Base-by-base conservation (phyloP, 2,329 filamentous ascomycete species). In the Endoconidiophora polonica region DNA sequence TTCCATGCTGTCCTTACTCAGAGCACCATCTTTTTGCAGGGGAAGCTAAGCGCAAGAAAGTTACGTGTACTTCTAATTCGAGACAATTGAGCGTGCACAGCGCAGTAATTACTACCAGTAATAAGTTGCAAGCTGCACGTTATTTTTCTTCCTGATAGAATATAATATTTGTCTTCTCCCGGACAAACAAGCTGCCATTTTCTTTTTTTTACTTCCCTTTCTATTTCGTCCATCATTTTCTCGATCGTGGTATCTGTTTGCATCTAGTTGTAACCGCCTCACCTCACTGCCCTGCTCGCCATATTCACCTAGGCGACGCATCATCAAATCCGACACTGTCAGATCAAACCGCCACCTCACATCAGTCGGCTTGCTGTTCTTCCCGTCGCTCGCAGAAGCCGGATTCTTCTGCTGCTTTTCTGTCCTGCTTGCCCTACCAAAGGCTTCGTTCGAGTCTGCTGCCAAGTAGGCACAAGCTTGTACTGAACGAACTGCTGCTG, bases 61-160 rank as follows among this genome's bases (percentile, higher is more conserved):
- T 41, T 52, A 52, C 44, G 22, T 49, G 43, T 53, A 53, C 51
- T 47, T 53, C 20, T 40, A 5, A 44, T 50, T 50, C 48, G 41
- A 50, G 48, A 50, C 48, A 42, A 22, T 36, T 43, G 24, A 38
- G 43, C 36, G 20, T 22, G 40, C 12, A 43, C 12, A 41, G 38
- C 38, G 20, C 38, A 41, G 38, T 22, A 41, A 41, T 41, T 41
- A n/a, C 29, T 33, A 33, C 12, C 9, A 33, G 29, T 33, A 12
- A 33, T 33, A 33, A 24, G 16, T 18, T 18, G 49, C 49, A 46
- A 40, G 36, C 37, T 39, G 37, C 38, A 20, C n/a, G n/a, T 23
- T 23, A 22, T 36, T 36, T 46, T 22, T 38, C 23, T 46, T 46
- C 36, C 16, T 39, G 33, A 24, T 46, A 26, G n/a, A 38, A 33